These are phyloP conservation scores for Euphorbia corollata DNA, from an alignment of 441 rosid species.

Conservation along the genomic window DNA sequence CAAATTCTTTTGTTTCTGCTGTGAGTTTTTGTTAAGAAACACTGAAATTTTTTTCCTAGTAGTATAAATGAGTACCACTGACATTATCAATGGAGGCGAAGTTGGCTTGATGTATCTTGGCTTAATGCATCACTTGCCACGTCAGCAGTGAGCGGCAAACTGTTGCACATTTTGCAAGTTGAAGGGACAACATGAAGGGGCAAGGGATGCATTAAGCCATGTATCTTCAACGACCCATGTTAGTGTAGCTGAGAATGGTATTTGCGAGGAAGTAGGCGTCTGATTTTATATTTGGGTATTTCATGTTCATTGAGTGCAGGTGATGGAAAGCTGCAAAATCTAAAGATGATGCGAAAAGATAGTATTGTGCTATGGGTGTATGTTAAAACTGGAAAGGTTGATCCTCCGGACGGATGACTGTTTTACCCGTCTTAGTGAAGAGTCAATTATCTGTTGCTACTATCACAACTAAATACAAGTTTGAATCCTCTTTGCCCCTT, in stretches of 20 bases:
- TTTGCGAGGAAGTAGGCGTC: no score
- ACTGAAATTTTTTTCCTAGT: background rate
- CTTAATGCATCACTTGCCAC: no score
- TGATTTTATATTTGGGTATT: no score
- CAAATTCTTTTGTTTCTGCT: constrained; percentile 14
- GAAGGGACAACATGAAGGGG: no score
- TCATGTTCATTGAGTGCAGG: constrained; percentile 20
- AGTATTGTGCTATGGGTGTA: constrained; percentile 15
- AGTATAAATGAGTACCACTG: background rate
- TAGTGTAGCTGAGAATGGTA: no score
- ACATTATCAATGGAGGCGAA: background rate
- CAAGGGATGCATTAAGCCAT: no score
- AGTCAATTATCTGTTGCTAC: constrained; percentile 24
- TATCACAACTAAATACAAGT: constrained; percentile 1
- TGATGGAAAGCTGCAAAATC: constrained; percentile 14
- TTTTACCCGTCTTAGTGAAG: constrained; percentile 17
- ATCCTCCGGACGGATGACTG: constrained; percentile 22
- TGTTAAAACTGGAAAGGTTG: constrained; percentile 22
- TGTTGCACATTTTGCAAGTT: no score
- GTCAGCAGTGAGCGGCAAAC: no score
- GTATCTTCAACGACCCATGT: no score
- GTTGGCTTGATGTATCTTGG: background rate
- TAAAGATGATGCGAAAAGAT: constrained; percentile 10
- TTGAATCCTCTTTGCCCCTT: background rate
- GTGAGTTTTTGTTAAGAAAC: background rate